phyloP scores from a whole-genome alignment of 108 stramenopile genomes.

The Cylindrotheca fusiformis region DNA sequence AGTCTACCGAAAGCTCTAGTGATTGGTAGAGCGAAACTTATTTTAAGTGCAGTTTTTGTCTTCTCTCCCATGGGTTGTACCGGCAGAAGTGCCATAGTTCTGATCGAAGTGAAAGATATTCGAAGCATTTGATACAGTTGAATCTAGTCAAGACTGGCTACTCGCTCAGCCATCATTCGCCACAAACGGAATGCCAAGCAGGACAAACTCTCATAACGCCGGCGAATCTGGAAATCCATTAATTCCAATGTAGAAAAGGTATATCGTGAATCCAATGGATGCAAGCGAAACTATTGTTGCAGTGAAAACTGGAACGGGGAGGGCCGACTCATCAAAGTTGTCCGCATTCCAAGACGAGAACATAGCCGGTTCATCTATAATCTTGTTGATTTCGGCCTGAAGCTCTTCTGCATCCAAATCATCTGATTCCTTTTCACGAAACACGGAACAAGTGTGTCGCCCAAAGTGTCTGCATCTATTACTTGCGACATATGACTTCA shows the following conservation, averaged over 20 bases:
- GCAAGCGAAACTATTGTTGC: constrained; percentile 1
- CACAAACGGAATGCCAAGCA: too few relatives aligned
- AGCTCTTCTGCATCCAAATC: constrained; percentile 4
- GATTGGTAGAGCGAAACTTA: constrained; percentile 6
- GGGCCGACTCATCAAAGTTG: constrained; percentile 2
- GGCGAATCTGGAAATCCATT: not conserved
- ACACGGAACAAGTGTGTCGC: too few relatives aligned
- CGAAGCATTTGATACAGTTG: not conserved
- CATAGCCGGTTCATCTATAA: constrained; percentile 8
- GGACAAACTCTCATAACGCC: not conserved
- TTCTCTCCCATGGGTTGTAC: too few relatives aligned
- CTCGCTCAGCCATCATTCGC: too few relatives aligned
- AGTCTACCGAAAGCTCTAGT: constrained; percentile 2
- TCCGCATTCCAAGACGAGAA: constrained; percentile 2
- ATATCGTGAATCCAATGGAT: not conserved
- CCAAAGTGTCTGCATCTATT: too few relatives aligned
- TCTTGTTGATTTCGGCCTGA: constrained; percentile 6
- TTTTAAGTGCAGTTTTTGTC: too few relatives aligned
- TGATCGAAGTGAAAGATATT: too few relatives aligned
- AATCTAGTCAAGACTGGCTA: too few relatives aligned
- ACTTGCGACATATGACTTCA: too few relatives aligned
- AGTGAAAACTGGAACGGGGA: constrained; percentile 8
- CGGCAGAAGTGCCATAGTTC: too few relatives aligned
- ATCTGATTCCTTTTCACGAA: not conserved
- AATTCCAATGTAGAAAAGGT: constrained; percentile 4